Conservation (phyloP, 2,329 filamentous ascomycete species). For the Fusarium dimerum region DNA sequence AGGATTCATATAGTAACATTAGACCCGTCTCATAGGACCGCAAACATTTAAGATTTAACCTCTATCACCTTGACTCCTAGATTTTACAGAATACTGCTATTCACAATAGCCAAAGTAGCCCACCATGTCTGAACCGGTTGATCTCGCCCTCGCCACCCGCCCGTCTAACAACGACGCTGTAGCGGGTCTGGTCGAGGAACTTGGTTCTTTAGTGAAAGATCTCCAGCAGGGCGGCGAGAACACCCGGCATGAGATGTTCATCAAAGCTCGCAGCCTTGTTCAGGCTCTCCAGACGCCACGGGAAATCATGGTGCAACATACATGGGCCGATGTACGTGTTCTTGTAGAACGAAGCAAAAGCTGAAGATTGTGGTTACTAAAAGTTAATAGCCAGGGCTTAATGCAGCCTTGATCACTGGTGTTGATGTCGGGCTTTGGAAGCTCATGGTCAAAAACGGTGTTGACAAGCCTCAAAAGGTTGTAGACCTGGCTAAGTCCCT, state of each 20-base stretch:
- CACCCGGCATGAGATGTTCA: constrained; percentile 30
- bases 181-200: constrained; percentile 6
- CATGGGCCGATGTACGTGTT: constrained; percentile 40
- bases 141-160: constrained; percentile 16
- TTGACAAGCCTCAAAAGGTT: constrained; percentile 31
- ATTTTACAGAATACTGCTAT: background rate
- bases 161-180: constrained; percentile 18
- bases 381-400: constrained; percentile 12
- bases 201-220: background rate
- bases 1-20: no score
- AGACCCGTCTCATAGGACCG: no score
- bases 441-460: constrained; percentile 32
- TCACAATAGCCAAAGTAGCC: background rate
- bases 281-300: constrained; percentile 41
- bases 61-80: background rate
- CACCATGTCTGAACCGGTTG: constrained; percentile 5
- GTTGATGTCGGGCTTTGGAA: constrained; percentile 37
- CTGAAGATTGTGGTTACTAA: background rate
- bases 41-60: no score
- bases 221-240: constrained; percentile 1
- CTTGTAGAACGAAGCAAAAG: background rate
- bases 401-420: constrained; percentile 27
- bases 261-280: constrained; percentile 32
- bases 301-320: constrained; percentile 45
- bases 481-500: constrained; percentile 30